These are phyloP conservation scores for Globisporangium ultimum DNA, from an alignment of 352 stramenopile genomes.

Conservation along the genomic window DNA sequence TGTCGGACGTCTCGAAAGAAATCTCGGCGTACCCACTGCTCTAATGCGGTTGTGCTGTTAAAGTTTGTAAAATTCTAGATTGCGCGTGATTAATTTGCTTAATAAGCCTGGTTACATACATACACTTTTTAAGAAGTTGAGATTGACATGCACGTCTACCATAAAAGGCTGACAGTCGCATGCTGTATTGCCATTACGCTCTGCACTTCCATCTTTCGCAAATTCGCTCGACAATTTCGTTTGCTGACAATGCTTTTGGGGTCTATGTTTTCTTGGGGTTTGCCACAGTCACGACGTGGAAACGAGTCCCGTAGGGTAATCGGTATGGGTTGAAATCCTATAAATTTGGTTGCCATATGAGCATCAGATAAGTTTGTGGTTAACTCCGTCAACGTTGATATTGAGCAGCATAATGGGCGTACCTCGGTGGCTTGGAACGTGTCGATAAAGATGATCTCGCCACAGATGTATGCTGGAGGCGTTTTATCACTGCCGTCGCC, in stretches of 20 bases:
- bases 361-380: neutral
- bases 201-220: neutral
- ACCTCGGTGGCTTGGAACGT: constrained; percentile 81
- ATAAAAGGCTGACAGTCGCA: neutral
- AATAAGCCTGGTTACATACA: too few relatives aligned
- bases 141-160: too few relatives aligned
- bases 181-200: neutral
- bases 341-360: neutral
- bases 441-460: constrained; percentile 85
- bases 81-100: too few relatives aligned
- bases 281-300: constrained; percentile 75
- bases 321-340: constrained; percentile 85
- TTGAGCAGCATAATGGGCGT: constrained; percentile 7
- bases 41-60: constrained; percentile 12
- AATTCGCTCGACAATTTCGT: neutral
- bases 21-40: constrained; percentile 46
- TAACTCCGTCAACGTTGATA: constrained; percentile 1
- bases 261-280: constrained; percentile 66
- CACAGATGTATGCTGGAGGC: constrained; percentile 71
- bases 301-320: constrained; percentile 67
- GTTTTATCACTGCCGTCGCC: constrained; percentile 41
- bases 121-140: too few relatives aligned
- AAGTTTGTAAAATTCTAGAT: neutral
- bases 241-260: constrained; percentile 5
- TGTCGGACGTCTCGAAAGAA: constrained; percentile 45